phyloP scores from a whole-genome alignment of 1,139 yeast genomes.

The Suhomyces chickasaworum region DNA sequence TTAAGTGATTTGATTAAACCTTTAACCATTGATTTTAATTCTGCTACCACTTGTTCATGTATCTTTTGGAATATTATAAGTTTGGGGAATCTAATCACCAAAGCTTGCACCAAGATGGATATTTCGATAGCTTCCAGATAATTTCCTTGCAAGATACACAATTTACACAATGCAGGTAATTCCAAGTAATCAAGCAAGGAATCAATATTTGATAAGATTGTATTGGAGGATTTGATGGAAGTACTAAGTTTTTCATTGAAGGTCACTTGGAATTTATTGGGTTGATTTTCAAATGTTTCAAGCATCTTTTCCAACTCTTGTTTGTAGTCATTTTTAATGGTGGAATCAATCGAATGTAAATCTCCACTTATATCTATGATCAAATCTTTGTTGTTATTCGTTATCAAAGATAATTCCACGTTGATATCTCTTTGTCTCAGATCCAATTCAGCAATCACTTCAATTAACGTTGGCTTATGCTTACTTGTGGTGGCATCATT shows the following conservation, averaged over 20 bases:
- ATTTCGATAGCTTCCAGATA: conserved; percentile 88
- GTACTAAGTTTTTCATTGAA: conserved; percentile 27
- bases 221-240: conserved; percentile 30
- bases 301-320: conserved; percentile 26
- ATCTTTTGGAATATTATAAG: conserved; percentile 58
- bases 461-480: conserved; percentile 35
- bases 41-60: conserved; percentile 54
- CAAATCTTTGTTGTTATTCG: conserved; percentile 42
- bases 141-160: conserved; percentile 85
- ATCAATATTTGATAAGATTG: conserved; percentile 64
- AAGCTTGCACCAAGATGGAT: conserved; percentile 67
- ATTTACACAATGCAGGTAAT: conserved; percentile 75
- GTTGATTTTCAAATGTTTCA: conserved; percentile 8
- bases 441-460: conserved; percentile 52
- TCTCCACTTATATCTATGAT: conserved; percentile 43
- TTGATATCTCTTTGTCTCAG: conserved; percentile 34
- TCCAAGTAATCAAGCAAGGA: conserved; percentile 77
- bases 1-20: conserved; percentile 69
- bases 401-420: conserved; percentile 33
- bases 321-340: conserved; percentile 26
- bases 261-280: conserved; percentile 17
- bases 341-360: conserved; percentile 27
- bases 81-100: conserved; percentile 68
- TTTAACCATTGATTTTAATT: conserved; percentile 63
- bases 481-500: conserved; percentile 13